phyloP scores from a whole-genome alignment of 129 eudicot species.

The Centaurea solstitialis region DNA sequence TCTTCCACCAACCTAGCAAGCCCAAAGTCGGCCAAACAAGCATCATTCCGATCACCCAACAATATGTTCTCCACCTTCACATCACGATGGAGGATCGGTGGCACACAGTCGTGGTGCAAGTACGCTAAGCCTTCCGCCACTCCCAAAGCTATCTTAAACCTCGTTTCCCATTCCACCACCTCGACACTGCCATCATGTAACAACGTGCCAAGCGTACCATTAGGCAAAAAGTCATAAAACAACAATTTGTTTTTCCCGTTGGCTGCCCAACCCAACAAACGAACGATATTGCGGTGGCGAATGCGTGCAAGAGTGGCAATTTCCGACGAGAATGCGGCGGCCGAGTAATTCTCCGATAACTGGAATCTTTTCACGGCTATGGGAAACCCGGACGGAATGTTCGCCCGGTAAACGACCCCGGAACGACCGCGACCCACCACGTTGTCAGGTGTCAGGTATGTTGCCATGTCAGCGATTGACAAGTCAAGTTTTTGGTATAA shows the following conservation, averaged over 20 bases:
- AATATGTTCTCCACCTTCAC: slow-evolving; percentile 81
- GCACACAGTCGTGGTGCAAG: slow-evolving; percentile 87
- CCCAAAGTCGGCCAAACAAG: slow-evolving; percentile 88
- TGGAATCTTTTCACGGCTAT: slow-evolving; percentile 78
- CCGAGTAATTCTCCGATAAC: slow-evolving; percentile 57
- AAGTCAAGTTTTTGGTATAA: slow-evolving; percentile 87
- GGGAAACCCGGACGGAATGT: slow-evolving; percentile 45
- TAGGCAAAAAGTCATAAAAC: slow-evolving; percentile 78
- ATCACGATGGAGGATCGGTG: slow-evolving; percentile 89
- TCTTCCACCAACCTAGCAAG: slow-evolving; percentile 85
- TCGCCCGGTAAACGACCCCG: slow-evolving; percentile 68
- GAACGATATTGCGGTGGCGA: slow-evolving; percentile 81
- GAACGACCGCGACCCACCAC: slow-evolving; percentile 76
- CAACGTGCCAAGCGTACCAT: slow-evolving; percentile 70
- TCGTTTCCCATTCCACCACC: slow-evolving; percentile 63
- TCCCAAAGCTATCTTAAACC: slow-evolving; percentile 89
- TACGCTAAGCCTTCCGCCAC: slow-evolving; percentile 92
- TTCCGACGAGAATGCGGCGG: slow-evolving; percentile 77
- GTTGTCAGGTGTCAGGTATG: slow-evolving; percentile 58
- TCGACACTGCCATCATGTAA: slow-evolving; percentile 60
- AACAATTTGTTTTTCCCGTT: slow-evolving; percentile 71
- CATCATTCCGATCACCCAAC: slow-evolving; percentile 75
- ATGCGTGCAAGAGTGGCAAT: slow-evolving; percentile 80
- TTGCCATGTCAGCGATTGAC: slow-evolving; percentile 72
- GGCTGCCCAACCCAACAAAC: slow-evolving; percentile 85